Conservation (phyloP, 495 filamentous ascomycete genomes). For the Glarea lozoyensis region DNA sequence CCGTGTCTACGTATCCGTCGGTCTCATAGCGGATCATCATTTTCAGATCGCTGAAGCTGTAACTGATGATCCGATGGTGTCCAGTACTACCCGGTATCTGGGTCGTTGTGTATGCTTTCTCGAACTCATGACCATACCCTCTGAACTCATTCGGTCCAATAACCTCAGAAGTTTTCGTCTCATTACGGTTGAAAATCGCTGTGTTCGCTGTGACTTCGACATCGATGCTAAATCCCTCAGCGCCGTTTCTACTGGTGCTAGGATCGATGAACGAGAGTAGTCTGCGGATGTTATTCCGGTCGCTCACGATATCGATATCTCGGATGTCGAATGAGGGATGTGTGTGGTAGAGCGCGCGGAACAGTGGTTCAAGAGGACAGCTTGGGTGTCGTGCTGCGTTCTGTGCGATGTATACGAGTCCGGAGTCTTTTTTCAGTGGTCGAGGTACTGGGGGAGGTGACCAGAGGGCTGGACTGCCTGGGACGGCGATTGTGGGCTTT, state of each 20-base stretch:
- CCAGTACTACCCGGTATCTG: constrained; percentile 31
- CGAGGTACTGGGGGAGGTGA: constrained; percentile 19
- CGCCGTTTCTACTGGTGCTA: no score
- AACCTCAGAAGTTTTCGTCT: no score
- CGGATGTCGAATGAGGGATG: constrained; percentile 35
- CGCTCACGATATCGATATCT: constrained; percentile 37
- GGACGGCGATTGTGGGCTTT: no score
- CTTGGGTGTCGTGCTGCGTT: constrained; percentile 35
- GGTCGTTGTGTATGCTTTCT: constrained; percentile 37
- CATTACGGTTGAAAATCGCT: constrained; percentile 32
- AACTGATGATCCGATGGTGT: constrained; percentile 39
- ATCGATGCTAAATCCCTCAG: constrained; percentile 33
- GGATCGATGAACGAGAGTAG: constrained; percentile 39
- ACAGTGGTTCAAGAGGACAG: constrained; percentile 40
- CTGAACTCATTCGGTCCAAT: constrained; percentile 29
- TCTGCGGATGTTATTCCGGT: constrained; percentile 45
- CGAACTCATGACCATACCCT: constrained; percentile 39
- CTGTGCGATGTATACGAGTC: constrained; percentile 31
- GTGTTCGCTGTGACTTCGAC: constrained; percentile 33
- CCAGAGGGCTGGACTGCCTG: constrained; percentile 33
- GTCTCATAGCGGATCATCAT: constrained; percentile 39
- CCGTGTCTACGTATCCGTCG: constrained; percentile 30
- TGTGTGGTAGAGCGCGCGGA: constrained; percentile 34
- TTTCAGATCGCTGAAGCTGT: constrained; percentile 32
- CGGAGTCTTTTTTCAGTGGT: constrained; percentile 27